These are phyloP conservation scores for Rhynchosporium secalis DNA, from an alignment of 2,329 filamentous ascomycete species.

Conservation along the genomic window DNA sequence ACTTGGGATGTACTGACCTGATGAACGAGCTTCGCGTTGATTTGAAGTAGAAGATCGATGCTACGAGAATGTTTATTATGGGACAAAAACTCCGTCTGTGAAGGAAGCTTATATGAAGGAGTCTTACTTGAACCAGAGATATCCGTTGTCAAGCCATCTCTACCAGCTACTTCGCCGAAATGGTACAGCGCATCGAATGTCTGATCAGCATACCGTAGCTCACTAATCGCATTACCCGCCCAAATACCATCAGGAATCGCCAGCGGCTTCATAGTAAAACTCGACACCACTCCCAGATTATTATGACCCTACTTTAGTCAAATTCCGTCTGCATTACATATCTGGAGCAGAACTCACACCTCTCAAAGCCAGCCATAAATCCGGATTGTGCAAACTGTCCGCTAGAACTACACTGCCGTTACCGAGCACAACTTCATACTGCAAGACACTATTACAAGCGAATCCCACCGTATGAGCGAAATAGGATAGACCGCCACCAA, in stretches of 20 bases:
- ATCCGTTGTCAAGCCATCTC: constrained; percentile 6
- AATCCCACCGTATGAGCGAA: constrained; percentile 25
- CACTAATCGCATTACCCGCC: constrained; percentile 4
- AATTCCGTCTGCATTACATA: background rate
- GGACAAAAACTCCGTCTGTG: too few species aligned
- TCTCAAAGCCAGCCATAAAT: constrained; percentile 52
- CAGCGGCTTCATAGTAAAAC: constrained; percentile 42
- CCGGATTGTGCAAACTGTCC: constrained; percentile 44
- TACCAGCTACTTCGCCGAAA: constrained; percentile 7
- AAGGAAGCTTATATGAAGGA: too few species aligned
- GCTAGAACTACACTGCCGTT: constrained; percentile 47
- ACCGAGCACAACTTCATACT: constrained; percentile 37
- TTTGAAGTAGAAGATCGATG: constrained; percentile 6
- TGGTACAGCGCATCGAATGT: constrained; percentile 2
- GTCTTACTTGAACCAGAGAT: background rate
- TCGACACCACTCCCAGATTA: constrained; percentile 54
- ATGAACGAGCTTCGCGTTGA: background rate
- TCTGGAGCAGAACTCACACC: background rate
- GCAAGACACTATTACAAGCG: constrained; percentile 26
- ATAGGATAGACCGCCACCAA: constrained; percentile 21
- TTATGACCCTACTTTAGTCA: constrained; percentile 52
- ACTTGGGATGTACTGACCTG: too few species aligned
- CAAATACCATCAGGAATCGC: constrained; percentile 34
- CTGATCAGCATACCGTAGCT: background rate
- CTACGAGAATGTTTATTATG: background rate